Percentiles rank a stretch among this genome's conserved stretches.
phyloP scores from a whole-genome alignment of 2,329 filamentous ascomycete species.

The Diaporthe helianthi region DNA sequence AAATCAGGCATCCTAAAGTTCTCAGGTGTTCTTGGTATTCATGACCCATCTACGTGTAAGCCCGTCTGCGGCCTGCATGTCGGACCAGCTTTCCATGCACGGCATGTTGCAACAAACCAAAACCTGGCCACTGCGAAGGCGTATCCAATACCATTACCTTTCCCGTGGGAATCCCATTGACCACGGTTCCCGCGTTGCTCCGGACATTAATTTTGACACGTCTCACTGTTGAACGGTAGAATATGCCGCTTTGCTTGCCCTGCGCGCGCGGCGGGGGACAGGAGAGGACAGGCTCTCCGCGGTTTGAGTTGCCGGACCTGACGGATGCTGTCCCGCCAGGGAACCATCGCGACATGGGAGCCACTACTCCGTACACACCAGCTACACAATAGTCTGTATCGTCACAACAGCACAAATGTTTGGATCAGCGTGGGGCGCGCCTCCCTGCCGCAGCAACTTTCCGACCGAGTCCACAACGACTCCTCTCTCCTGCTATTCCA shows the following conservation, averaged over 20 bases:
- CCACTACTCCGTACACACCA: background rate
- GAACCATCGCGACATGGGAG: constrained; percentile 1
- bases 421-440: constrained; percentile 1
- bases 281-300: background rate
- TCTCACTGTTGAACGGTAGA: constrained; percentile 11
- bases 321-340: background rate
- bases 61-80: constrained; percentile 28
- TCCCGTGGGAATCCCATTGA: constrained; percentile 21
- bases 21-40: background rate
- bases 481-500: constrained; percentile 12
- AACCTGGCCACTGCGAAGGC: constrained; percentile 29
- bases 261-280: too few relatives aligned
- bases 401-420: background rate
- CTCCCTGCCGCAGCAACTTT: background rate
- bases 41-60: constrained; percentile 3
- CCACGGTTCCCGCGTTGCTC: background rate
- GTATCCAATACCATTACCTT: constrained; percentile 29
- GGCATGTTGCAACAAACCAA: constrained; percentile 26
- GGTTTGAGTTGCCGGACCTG: background rate
- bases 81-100: constrained; percentile 30
- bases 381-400: too few relatives aligned
- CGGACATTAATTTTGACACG: constrained; percentile 30
- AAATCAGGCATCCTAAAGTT: background rate
- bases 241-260: too few relatives aligned
- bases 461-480: constrained; percentile 11